phyloP scores from a whole-genome alignment of 2,329 filamentous ascomycete genomes.

The Venturia asperata region DNA sequence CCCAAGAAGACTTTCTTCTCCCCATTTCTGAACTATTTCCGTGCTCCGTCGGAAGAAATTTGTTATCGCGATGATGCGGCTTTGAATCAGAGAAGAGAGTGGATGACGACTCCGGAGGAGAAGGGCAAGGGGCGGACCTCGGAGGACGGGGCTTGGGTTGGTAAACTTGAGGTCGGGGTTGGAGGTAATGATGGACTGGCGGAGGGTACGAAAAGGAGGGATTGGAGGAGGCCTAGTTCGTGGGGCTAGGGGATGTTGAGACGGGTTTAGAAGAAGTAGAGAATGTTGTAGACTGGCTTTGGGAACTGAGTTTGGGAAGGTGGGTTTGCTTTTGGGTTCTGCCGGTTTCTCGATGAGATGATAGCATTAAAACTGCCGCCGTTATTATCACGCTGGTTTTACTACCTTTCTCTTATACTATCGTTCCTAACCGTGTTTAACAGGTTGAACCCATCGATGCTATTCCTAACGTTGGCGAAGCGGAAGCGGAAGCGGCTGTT shows the following conservation, averaged over 20 bases:
- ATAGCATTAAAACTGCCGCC: too few species aligned
- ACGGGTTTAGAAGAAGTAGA: neutral
- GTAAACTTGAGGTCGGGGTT: neutral
- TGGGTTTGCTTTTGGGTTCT: too few species aligned
- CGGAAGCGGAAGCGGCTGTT: too few species aligned
- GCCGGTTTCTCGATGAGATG: too few species aligned
- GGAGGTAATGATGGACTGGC: neutral
- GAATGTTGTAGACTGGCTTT: neutral
- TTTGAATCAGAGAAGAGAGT: neutral
- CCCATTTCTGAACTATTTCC: neutral
- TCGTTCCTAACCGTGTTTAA: too few species aligned
- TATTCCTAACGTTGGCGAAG: too few species aligned
- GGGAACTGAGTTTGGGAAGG: neutral
- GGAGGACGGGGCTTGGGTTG: neutral
- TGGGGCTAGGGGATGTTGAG: neutral
- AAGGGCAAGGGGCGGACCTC: slow-evolving; percentile 2
- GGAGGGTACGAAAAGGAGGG: neutral
- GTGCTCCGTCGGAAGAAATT: neutral
- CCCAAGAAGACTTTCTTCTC: neutral
- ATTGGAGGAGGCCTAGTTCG: slow-evolving; percentile 3
- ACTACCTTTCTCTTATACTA: too few species aligned
- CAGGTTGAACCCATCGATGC: too few species aligned
- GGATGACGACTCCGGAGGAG: neutral
- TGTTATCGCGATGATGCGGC: neutral
- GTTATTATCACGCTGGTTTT: too few species aligned